Conservation (phyloP, 2,329 filamentous ascomycete species). For the Sclerotiophoma versabilis region DNA sequence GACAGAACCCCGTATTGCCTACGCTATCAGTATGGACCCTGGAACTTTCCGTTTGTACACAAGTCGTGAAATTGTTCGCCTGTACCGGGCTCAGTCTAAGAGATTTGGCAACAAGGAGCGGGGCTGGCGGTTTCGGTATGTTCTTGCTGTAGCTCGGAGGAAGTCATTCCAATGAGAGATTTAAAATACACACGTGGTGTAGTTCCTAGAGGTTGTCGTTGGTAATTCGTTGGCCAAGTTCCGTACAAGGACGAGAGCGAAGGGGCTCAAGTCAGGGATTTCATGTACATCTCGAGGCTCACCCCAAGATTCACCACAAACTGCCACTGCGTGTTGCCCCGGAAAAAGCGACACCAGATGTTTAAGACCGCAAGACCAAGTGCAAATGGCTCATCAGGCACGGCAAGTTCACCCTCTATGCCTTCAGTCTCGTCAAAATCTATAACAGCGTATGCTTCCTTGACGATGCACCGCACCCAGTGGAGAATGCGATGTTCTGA, state of each 20-base stretch:
- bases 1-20: not conserved
- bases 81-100: too few species aligned
- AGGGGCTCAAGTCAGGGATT: not conserved
- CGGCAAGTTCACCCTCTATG: conserved; percentile 15
- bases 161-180: too few species aligned
- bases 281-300: conserved; percentile 45
- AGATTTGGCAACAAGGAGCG: not conserved
- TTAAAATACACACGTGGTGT: too few species aligned
- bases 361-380: conserved; percentile 53
- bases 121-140: not conserved
- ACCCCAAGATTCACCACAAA: conserved; percentile 57
- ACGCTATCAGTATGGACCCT: not conserved
- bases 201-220: too few species aligned
- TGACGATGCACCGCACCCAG: conserved; percentile 57
- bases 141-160: too few species aligned
- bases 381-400: conserved; percentile 34
- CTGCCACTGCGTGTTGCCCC: conserved; percentile 58
- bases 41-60: too few species aligned
- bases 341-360: conserved; percentile 58
- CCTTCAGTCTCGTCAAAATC: conserved; percentile 39
- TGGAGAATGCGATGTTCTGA: conserved; percentile 56
- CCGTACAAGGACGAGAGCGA: not conserved
- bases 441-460: conserved; percentile 52
- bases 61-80: too few species aligned
- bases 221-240: too few species aligned